Base-by-base conservation (phyloP, 2,329 filamentous ascomycete genomes). In the Sclerotinia spermophila region DNA sequence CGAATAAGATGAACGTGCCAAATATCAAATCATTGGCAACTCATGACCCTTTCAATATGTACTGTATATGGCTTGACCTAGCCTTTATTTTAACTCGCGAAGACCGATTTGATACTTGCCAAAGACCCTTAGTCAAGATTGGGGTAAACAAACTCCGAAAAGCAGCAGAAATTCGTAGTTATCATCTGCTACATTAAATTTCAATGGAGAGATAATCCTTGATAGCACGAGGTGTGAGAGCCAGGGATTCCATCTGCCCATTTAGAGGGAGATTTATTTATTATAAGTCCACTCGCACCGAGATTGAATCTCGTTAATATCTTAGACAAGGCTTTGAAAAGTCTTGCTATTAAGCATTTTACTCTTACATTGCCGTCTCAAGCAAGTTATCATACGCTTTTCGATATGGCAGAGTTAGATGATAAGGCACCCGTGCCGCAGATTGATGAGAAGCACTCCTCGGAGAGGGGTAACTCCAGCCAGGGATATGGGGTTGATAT, bases 401-500 rank as follows among this genome's bases (percentile, higher is more conserved):
- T 51, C 19, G 27, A 67, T 10, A 68, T 68, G 66, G 30, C 30
- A 68, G 55, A 60, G 19, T 6, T 10, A 30, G 35, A 56, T 11
- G 13, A 19, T 17, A 68, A 60, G 55, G 42, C 30, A 21, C 53
- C 55, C 13, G 24, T 45, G 30, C 30, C 66, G 3, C 66, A 59
- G 27, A 30, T 10, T 68, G 53, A 68, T 27, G 55, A 59, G 24
- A 59, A 68, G 55, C 56, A 38, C 13, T 48, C 51, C 5, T n/a
- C 38, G 13, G 58, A 61, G 38, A 42, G 17, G n/a, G 53, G 21
- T 3, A 19, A 48, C 7, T 48, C 55, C 27, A 60, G 55, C 8
- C 30, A 19, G 13, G 42, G 15, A 19, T 55, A 68, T 38, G 66
- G 30, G 27, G 42, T 68, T 51, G 42, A 68, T 24, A 68, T 68